phyloP scores from a whole-genome alignment of 1,139 yeast species.

The Casaregolazyma suthepensis region DNA sequence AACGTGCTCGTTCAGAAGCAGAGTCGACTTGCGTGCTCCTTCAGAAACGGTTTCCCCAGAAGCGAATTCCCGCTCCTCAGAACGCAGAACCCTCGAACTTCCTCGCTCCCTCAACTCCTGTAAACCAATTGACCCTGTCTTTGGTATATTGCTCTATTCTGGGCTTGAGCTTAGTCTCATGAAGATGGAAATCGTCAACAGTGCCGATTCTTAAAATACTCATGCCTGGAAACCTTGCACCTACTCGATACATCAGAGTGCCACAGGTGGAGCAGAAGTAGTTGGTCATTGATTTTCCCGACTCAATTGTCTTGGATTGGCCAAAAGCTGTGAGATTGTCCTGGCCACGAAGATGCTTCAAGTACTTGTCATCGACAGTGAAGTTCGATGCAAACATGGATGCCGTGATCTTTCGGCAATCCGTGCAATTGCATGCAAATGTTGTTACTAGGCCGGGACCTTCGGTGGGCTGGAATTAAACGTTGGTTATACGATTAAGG shows the following conservation, averaged over 20 bases:
- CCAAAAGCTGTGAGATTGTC: background rate
- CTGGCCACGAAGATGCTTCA: slow-evolving; percentile 2
- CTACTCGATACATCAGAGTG: slow-evolving; percentile 1
- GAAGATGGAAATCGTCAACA: slow-evolving; percentile 3
- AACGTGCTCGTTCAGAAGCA: too few relatives aligned
- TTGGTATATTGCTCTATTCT: background rate
- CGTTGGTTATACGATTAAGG: background rate
- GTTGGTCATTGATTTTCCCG: slow-evolving; percentile 3
- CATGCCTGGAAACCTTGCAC: background rate
- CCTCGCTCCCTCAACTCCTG: background rate
- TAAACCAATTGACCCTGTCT: background rate
- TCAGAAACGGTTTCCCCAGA: too few relatives aligned
- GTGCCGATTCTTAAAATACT: slow-evolving; percentile 3
- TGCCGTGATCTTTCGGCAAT: slow-evolving; percentile 4
- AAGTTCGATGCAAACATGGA: slow-evolving; percentile 6
- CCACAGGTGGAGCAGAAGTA: slow-evolving; percentile 6
- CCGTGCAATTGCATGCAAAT: slow-evolving; percentile 1
- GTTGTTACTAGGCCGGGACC: background rate
- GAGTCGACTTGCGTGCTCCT: too few relatives aligned
- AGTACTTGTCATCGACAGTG: background rate
- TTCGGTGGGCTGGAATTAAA: background rate
- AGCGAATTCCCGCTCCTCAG: background rate
- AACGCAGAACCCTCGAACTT: background rate
- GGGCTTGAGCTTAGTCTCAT: slow-evolving; percentile 4
- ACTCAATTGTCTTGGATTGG: background rate